Evolutionary conservation across 1,284 basidiomycete genomes (phyloP), one percentile per base, ranked within the genome.

Genomic region (Cutaneotrichosporon sp.): DNA sequence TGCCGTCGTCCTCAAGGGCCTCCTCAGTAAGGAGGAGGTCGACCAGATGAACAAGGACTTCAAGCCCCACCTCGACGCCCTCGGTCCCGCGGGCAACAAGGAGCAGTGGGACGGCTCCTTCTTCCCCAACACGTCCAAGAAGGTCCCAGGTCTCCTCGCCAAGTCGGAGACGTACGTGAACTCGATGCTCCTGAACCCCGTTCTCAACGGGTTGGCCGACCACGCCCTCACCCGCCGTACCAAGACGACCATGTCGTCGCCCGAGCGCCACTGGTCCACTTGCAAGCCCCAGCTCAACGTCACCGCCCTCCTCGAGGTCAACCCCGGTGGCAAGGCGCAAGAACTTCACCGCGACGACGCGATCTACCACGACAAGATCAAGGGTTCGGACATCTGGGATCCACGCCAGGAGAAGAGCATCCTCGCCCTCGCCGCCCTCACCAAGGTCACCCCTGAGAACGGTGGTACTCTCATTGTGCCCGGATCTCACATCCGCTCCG

Each of bases 341-440:
- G 65, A 66, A 26, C 65, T 67, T 14, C 65, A 67, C 60, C 65
- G 65, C 52, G 65, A 67, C 63, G 65, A 67, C 57, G 65, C 65
- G 16, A 64, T 67, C 53, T 64, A 62, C 63, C 62, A 67, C 58
- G 61, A 67, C 63, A 60, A 55, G 49, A 64, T 64, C 61, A 59
- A 57, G 51, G 63, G 63, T 40, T 64, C 65, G 32, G 65, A 67
- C 40, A 60, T 62, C 22, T 67, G 59, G 57, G 56, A 64, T 58
- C 60, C 62, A 5, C 40, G 22, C 31, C 65, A 64, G 63, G 65
- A 67, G 40, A 67, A 62, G 60, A 60, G 60, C 16, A 67, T 67
- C 26, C 60, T 64, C 53, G 63, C 63, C 18, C 53, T 67, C 31
- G 57, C 55, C 18, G 65, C 65, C 7, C 60, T 64, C 10, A 62